Evolutionary conservation across 1,284 basidiomycete species (phyloP).

Genomic region (Ganoderma sp.): DNA sequence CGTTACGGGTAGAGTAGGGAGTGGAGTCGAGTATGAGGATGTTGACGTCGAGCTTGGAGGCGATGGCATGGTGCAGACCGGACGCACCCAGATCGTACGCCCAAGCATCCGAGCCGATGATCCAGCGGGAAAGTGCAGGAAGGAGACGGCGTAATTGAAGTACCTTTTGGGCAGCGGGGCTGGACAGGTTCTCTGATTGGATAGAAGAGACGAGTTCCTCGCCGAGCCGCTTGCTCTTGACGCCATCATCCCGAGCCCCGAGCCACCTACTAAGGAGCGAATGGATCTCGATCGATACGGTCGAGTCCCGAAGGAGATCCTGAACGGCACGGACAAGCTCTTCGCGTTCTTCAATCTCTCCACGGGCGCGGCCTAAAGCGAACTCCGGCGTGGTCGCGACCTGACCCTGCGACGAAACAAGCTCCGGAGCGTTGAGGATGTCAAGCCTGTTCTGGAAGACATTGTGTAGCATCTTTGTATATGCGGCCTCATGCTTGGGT

Average conservation of each 20-base stretch:
- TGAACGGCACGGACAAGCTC: conserved; percentile 69
- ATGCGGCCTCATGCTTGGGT: conserved; percentile 90
- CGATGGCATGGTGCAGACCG: conserved; percentile 92
- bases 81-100: conserved; percentile 97
- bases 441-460: conserved; percentile 86
- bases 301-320: conserved; percentile 57
- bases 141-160: conserved; percentile 69
- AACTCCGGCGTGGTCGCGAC: conserved; percentile 90
- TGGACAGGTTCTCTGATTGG: conserved; percentile 49
- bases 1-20: conserved; percentile 82
- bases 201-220: conserved; percentile 64
- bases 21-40: conserved; percentile 94
- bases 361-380: conserved; percentile 89
- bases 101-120: conserved; percentile 98
- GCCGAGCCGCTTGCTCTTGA: conserved; percentile 66
- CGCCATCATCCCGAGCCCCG: conserved; percentile 65
- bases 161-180: conserved; percentile 58
- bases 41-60: conserved; percentile 92
- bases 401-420: conserved; percentile 70
- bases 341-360: conserved; percentile 75
- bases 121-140: conserved; percentile 83
- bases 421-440: conserved; percentile 83
- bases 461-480: conserved; percentile 87
- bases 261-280: conserved; percentile 77
- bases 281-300: conserved; percentile 67